Percentiles rank a stretch among this genome's conserved stretches.
These are phyloP conservation scores for Cercophora newfieldiana DNA, from an alignment of 495 filamentous ascomycete species.

Conservation along the genomic window DNA sequence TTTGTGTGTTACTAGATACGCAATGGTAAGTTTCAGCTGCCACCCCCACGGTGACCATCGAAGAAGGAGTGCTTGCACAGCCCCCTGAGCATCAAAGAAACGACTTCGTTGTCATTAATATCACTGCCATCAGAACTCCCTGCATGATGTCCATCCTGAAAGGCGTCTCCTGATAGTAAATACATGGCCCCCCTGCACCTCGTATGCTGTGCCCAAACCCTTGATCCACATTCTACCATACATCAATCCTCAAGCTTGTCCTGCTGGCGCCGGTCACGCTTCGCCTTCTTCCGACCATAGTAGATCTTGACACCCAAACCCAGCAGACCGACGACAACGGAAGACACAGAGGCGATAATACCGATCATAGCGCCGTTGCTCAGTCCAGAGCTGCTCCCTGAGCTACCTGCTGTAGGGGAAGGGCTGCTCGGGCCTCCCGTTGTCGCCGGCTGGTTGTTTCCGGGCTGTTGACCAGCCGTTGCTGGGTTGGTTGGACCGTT, in stretches of 20 bases:
- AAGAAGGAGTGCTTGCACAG: too few relatives aligned
- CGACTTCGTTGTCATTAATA: too few relatives aligned
- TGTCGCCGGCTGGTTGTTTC: background rate
- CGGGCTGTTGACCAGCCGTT: background rate
- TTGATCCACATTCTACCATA: background rate
- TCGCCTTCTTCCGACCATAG: slow-evolving; percentile 11
- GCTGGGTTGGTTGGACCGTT: background rate
- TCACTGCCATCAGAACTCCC: too few relatives aligned
- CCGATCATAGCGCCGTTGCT: slow-evolving; percentile 18
- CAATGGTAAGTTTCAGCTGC: too few relatives aligned
- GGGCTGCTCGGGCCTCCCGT: background rate
- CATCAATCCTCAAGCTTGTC: background rate
- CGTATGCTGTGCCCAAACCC: too few relatives aligned
- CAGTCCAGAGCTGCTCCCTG: background rate
- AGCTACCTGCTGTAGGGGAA: background rate
- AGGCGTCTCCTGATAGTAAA: too few relatives aligned
- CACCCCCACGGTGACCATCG: too few relatives aligned
- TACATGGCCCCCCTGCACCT: too few relatives aligned
- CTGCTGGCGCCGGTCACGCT: background rate
- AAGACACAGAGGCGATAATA: slow-evolving; percentile 6
- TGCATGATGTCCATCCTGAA: too few relatives aligned
- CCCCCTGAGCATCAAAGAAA: too few relatives aligned
- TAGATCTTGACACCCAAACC: slow-evolving; percentile 13
- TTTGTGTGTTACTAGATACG: too few relatives aligned
- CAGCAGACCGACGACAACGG: slow-evolving; percentile 1